Evolutionary conservation across 208 protist species (phyloP).

Genomic region (Leishmania tarentolae): DNA sequence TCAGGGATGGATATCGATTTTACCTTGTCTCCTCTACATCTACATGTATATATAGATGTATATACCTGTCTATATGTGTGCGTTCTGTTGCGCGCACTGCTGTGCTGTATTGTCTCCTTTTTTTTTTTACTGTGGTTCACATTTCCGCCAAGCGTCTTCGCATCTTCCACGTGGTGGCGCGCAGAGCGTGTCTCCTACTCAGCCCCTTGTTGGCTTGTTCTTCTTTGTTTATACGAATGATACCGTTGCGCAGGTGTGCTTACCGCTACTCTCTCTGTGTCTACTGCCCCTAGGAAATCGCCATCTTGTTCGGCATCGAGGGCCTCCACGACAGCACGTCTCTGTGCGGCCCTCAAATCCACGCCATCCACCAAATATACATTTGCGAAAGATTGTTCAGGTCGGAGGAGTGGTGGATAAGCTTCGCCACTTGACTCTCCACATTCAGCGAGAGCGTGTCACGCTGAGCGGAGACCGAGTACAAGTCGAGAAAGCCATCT

Average conservation of each 20-base stretch:
- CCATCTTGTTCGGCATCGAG: not conserved
- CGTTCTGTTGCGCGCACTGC: not conserved
- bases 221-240: not conserved
- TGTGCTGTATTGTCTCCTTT: not conserved
- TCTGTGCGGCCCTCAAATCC: constrained; percentile 51
- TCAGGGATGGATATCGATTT: not conserved
- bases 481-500: constrained; percentile 86
- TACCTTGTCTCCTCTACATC: not conserved
- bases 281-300: not conserved
- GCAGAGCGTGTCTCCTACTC: not conserved
- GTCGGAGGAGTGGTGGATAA: constrained; percentile 93
- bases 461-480: constrained; percentile 45
- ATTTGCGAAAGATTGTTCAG: constrained; percentile 93
- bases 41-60: too few relatives aligned
- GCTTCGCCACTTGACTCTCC: constrained; percentile 91
- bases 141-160: not conserved
- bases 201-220: not conserved
- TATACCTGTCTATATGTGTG: not conserved
- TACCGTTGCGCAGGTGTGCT: not conserved
- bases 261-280: not conserved
- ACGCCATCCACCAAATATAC: constrained; percentile 98
- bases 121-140: not conserved
- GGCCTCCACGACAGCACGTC: not conserved
- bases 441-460: constrained; percentile 86
- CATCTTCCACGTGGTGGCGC: not conserved